Conservation (phyloP, 257 asterid genomes). For the Solanum lignicaule region DNA sequence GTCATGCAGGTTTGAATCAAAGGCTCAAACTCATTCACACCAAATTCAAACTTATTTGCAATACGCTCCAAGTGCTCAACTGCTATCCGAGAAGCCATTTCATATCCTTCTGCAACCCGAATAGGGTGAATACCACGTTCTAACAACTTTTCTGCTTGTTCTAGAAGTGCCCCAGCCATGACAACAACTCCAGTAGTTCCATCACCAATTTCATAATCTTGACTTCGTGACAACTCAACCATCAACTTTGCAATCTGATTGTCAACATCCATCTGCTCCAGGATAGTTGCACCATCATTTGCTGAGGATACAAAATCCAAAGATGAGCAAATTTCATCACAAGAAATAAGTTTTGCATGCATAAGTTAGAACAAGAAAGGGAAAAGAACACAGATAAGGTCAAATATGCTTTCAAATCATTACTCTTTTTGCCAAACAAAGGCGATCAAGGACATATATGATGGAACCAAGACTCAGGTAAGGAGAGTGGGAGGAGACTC, state of each 20-base stretch:
- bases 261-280: conserved; percentile 94
- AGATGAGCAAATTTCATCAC: background rate
- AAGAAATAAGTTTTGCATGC: background rate
- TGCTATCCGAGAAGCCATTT: conserved; percentile 77
- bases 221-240: conserved; percentile 88
- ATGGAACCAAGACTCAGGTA: background rate
- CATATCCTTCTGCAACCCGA: conserved; percentile 88
- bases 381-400: background rate
- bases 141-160: conserved; percentile 75
- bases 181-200: conserved; percentile 96
- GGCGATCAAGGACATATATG: background rate
- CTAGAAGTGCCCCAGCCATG: conserved; percentile 91
- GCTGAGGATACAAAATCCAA: conserved; percentile 24
- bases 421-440: background rate
- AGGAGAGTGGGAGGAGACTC: background rate
- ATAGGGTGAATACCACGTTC: conserved; percentile 92
- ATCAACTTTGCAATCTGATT: conserved; percentile 89
- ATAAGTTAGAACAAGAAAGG: background rate
- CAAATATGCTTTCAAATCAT: background rate
- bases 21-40: conserved; percentile 37
- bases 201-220: conserved; percentile 91
- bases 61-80: conserved; percentile 69
- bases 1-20: conserved; percentile 87
- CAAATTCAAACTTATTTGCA: conserved; percentile 60
- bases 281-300: conserved; percentile 88